phyloP scores from a whole-genome alignment of 2,329 filamentous ascomycete genomes.

The Emmonsiellopsis sp. region DNA sequence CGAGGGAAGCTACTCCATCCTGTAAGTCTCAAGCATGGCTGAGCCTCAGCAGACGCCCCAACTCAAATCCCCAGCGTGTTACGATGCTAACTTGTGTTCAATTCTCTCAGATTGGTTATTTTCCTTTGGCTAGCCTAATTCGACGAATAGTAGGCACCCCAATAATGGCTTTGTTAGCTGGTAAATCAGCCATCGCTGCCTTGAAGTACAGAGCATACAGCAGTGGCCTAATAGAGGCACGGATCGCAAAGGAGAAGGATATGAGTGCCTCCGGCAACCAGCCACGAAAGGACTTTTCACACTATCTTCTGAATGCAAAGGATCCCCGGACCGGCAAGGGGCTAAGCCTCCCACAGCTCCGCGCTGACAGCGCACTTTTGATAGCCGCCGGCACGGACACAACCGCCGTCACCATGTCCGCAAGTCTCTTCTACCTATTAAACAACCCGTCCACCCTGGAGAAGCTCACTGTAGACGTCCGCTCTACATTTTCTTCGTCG shows the following conservation, averaged over 20 bases:
- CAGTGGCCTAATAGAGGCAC: conserved; percentile 34
- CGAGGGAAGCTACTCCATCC: conserved; percentile 9
- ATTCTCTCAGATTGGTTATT: conserved; percentile 7
- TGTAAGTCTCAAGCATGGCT: conserved; percentile 2
- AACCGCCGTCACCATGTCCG: conserved; percentile 28
- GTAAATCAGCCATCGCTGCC: conserved; percentile 11
- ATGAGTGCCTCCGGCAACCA: conserved; percentile 15
- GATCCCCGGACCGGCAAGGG: conserved; percentile 38
- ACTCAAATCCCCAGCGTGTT: background rate
- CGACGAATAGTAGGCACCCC: conserved; percentile 12
- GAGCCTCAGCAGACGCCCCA: background rate
- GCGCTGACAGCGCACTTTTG: conserved; percentile 41
- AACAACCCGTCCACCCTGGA: conserved; percentile 22
- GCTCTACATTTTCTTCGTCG: conserved; percentile 21
- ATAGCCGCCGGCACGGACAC: conserved; percentile 42
- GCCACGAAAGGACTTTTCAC: conserved; percentile 38
- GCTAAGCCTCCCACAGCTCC: conserved; percentile 38
- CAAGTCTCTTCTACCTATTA: conserved; percentile 32
- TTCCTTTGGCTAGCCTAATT: conserved; percentile 6
- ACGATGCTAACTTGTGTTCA: background rate
- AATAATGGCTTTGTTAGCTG: conserved; percentile 12
- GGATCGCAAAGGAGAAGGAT: conserved; percentile 21
- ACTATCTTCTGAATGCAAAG: conserved; percentile 39
- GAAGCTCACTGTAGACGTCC: conserved; percentile 25
- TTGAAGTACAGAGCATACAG: conserved; percentile 7